These are phyloP conservation scores for Cicer chorassanicum DNA, from an alignment of 306 rosid species.

Conservation along the genomic window DNA sequence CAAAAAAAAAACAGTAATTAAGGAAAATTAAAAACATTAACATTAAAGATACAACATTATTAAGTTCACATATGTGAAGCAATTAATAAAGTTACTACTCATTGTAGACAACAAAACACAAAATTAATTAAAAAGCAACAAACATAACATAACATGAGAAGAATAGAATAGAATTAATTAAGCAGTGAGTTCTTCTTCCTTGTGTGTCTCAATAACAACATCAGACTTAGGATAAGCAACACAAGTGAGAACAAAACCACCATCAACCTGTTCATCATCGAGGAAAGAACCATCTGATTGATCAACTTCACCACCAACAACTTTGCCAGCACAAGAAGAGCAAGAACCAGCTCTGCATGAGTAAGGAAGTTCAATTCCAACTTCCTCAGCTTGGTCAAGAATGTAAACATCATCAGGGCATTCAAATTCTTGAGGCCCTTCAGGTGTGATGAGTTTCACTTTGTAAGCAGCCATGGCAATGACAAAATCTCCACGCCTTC, in stretches of 20 bases:
- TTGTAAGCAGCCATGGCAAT: constrained; percentile 69
- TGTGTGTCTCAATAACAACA: constrained; percentile 76
- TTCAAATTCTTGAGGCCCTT: constrained; percentile 54
- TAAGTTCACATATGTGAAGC: constrained; percentile 40
- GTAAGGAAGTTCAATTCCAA: constrained; percentile 74
- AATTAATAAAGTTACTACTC: constrained; percentile 35
- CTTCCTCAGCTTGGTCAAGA: constrained; percentile 72
- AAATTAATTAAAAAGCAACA: constrained; percentile 11
- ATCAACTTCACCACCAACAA: constrained; percentile 55
- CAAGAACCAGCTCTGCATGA: constrained; percentile 97
- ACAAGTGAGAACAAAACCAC: constrained; percentile 75
- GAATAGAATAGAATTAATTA: constrained; percentile 17
- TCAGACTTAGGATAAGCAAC: constrained; percentile 69
- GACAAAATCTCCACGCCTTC: constrained; percentile 58
- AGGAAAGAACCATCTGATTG: constrained; percentile 82
- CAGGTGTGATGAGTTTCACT: constrained; percentile 71
- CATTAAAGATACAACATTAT: constrained; percentile 34
- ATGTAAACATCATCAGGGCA: constrained; percentile 78
- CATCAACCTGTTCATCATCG: constrained; percentile 61
- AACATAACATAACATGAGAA: constrained; percentile 12
- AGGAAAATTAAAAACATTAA: neutral
- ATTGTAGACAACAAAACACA: constrained; percentile 19
- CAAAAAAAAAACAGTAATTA: neutral
- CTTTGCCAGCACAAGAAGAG: constrained; percentile 82
- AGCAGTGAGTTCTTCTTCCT: constrained; percentile 75